phyloP scores from a whole-genome alignment of 495 filamentous ascomycete species.

The Neurospora sp. region DNA sequence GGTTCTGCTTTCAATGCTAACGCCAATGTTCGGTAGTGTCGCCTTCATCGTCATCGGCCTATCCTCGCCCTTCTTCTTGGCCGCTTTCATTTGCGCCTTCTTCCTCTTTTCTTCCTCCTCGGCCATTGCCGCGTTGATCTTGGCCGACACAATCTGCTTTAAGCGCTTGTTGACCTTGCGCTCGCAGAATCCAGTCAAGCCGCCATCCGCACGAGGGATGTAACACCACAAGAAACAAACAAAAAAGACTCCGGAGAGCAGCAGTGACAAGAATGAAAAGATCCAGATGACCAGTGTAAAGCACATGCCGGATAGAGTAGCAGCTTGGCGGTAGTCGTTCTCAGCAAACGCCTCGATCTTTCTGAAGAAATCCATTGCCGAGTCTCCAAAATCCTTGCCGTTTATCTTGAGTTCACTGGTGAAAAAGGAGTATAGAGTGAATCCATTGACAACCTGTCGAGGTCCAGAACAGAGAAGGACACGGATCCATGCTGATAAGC shows the following conservation, averaged over 20 bases:
- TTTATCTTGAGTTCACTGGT: slow-evolving; percentile 55
- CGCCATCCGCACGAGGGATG: slow-evolving; percentile 69
- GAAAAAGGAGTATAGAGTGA: slow-evolving; percentile 73
- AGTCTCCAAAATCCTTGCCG: slow-evolving; percentile 45
- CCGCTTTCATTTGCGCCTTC: slow-evolving; percentile 47
- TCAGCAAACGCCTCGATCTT: slow-evolving; percentile 64
- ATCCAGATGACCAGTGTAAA: slow-evolving; percentile 90
- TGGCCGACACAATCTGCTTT: slow-evolving; percentile 66
- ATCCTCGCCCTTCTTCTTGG: slow-evolving; percentile 43
- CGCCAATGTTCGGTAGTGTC: slow-evolving; percentile 40
- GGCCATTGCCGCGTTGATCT: slow-evolving; percentile 75
- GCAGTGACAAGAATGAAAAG: slow-evolving; percentile 63
- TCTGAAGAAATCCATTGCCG: slow-evolving; percentile 56
- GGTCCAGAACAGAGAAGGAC: slow-evolving; percentile 84
- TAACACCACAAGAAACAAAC: slow-evolving; percentile 82
- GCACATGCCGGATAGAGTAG: slow-evolving; percentile 79
- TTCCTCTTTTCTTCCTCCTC: slow-evolving; percentile 54
- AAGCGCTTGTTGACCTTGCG: slow-evolving; percentile 79
- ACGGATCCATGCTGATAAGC: slow-evolving; percentile 60
- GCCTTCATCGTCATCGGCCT: slow-evolving; percentile 48
- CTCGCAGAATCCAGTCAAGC: slow-evolving; percentile 73
- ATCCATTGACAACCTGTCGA: slow-evolving; percentile 76
- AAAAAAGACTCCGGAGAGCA: slow-evolving; percentile 66
- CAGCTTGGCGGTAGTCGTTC: slow-evolving; percentile 61
- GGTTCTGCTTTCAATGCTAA: slow-evolving; percentile 2